Evolutionary conservation across 2,329 filamentous ascomycete genomes (phyloP).

Genomic region (Aureobasidium zeae): DNA sequence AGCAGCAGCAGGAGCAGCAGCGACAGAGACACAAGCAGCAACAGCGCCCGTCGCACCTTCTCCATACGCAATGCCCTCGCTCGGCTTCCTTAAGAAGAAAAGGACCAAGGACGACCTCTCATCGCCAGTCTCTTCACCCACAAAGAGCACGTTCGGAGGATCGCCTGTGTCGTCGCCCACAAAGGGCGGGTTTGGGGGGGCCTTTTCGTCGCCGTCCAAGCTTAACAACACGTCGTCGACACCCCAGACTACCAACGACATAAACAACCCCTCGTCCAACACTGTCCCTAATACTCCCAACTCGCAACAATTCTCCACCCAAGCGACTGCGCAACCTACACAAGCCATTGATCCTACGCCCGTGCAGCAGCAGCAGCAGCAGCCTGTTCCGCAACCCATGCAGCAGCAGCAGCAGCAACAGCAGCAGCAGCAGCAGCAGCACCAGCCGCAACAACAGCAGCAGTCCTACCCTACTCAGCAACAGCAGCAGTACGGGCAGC

Average conservation of each 20-base stretch:
- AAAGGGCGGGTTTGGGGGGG: too few relatives aligned
- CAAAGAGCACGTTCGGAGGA: conserved; percentile 41
- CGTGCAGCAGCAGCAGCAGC: conserved; percentile 3
- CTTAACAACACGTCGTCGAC: neutral
- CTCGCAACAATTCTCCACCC: too few relatives aligned
- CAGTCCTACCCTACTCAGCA: conserved; percentile 8
- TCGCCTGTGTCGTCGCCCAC: conserved; percentile 7
- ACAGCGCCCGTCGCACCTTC: neutral
- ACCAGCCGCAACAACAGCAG: conserved; percentile 28
- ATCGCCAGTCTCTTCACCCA: conserved; percentile 53
- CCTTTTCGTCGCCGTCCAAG: neutral
- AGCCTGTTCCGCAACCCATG: neutral
- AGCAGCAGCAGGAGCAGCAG: conserved; percentile 15
- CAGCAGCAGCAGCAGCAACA: conserved; percentile 22
- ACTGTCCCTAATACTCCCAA: too few relatives aligned
- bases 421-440: conserved; percentile 15
- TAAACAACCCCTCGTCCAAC: too few relatives aligned
- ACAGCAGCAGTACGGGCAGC: neutral
- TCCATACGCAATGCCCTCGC: conserved; percentile 70
- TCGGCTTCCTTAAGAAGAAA: conserved; percentile 98
- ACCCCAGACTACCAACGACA: too few relatives aligned
- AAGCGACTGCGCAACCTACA: conserved; percentile 34
- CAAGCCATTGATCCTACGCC: conserved; percentile 18
- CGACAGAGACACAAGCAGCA: too few relatives aligned
- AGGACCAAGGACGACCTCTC: conserved; percentile 79